Evolutionary conservation across 257 asterid species (phyloP), one percentile per base, ranked within the genome.

Genomic region (Nicotiana tabacum): DNA sequence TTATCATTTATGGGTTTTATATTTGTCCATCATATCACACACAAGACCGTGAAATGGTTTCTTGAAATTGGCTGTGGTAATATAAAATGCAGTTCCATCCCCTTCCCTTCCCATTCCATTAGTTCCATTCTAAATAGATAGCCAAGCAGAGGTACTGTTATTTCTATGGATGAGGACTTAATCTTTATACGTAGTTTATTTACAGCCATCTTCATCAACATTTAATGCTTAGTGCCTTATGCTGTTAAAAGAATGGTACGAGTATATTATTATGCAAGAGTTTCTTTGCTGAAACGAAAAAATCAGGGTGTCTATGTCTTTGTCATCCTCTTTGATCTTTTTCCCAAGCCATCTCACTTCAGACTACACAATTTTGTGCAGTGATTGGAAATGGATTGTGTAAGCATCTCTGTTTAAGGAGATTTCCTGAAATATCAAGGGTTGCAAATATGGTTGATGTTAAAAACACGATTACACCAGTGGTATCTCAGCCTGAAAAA

Each of bases 351-450:
- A 37, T 48, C 30, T 70, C 16, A 70, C 58, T 39, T 43, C 3
- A 70, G 37, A 46, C 37, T 46, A 46, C 39, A 12, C 57, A 6
- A 61, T n/a, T 61, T 65, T 65, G 13, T 90, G 93, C 93, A 95
- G 98, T 91, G 89, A 87, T 95, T 82, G 83, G 83, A 21, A 89
- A 90, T 83, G 91, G 92, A 39, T 78, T 95, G 4, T 89, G 89
- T 82, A 93, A 91, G 93, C 83, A 86, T 68, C 91, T 93, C 37
- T 95, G 98, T 82, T 56, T 88, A 35, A 89, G 81, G 69, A 90
- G 67, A 90, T 90, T 89, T 86, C 98, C 95, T 0, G 96, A 89
- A 82, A 81, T 88, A 18, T 86, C 94, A 27, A 68, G 83, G 53
- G 67, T 87, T 62, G 83, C 82, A 51, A 60, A 66, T 78, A 90